Base-by-base conservation (phyloP, 345 rosid genomes). In the Fremontodendron californicum region DNA sequence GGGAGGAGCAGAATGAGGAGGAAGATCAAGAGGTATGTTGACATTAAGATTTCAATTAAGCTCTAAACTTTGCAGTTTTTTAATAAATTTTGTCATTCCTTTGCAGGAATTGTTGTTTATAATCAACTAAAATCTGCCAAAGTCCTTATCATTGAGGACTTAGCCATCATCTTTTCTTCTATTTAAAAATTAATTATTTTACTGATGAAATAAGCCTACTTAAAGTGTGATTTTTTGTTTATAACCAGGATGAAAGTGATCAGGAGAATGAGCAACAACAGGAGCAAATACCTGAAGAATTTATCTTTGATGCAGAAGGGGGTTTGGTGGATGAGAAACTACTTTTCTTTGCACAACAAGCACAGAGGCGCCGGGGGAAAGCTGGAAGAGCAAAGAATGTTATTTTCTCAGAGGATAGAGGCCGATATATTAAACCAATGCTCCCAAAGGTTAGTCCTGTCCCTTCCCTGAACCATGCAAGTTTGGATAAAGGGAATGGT, bases 301-400 rank as follows among this genome's bases (percentile, higher is more conserved):
- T 95, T 84, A 90, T 95, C 81, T 89, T 95, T 90, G 99, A 95
- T 82, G 99, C 99, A 48, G 97, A 93, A 85, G 99, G 99, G 29
- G 99, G 99, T 66, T 81, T 95, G 85, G 98, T 95, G 57, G 99
- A 95, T 84, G 99, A 95, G 85, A 95, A 93, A 82, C 97, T 95
- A 61, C 94, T 95, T 64, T 89, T 95, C 88, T 95, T 95, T 87
- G 97, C 97, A 76, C 99, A 93, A 82, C 99, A 95, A 90, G 97
- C 94, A 45, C 98, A 90, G 82, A 92, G 92, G 83, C 93, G 92
- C 39, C 62, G 71, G 74, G 99, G 99, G 40, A 92, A 90, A 87
- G 99, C 99, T 84, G 98, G 99, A 75, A 92, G 98, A 91, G 98
- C 99, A 19, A 93, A 95, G 86, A 95, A 95, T 86, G 89, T 92